A percentile compares a stretch with the other conserved stretches of the same genome.
These are phyloP conservation scores for Cephalotrichum gorgonifer DNA, from an alignment of 2,329 filamentous ascomycete genomes.

Conservation along the genomic window DNA sequence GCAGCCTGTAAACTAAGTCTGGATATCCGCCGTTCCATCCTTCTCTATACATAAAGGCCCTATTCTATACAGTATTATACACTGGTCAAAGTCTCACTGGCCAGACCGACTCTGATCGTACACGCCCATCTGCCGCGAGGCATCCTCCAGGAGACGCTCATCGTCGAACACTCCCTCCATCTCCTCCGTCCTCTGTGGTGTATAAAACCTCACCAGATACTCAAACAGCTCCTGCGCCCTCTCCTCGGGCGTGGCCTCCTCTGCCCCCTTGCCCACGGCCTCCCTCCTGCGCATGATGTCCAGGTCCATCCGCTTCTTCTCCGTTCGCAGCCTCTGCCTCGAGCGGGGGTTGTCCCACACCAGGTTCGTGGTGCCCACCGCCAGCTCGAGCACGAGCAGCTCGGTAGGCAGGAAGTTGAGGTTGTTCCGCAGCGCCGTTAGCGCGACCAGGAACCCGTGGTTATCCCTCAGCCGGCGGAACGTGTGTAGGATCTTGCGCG, in stretches of 20 bases:
- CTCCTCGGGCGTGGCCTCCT: slow-evolving; percentile 23
- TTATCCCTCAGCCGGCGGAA: slow-evolving; percentile 35
- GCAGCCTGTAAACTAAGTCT: neutral
- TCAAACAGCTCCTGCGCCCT: slow-evolving; percentile 29
- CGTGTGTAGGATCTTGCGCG: slow-evolving; percentile 37
- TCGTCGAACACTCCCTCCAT: slow-evolving; percentile 9
- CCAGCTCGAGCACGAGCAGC: slow-evolving; percentile 34
- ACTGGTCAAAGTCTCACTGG: neutral
- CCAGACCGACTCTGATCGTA: slow-evolving; percentile 14
- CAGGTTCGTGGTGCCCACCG: slow-evolving; percentile 32
- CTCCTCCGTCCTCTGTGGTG: slow-evolving; percentile 17
- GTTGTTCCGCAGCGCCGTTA: slow-evolving; percentile 29
- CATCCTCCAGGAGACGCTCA: slow-evolving; percentile 18
- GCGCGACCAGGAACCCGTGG: slow-evolving; percentile 34
- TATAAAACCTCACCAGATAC: slow-evolving; percentile 28
- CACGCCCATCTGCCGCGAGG: slow-evolving; percentile 32
- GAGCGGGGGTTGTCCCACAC: slow-evolving; percentile 28
- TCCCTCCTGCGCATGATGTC: slow-evolving; percentile 18
- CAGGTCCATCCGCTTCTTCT: slow-evolving; percentile 31
- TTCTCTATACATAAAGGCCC: neutral
- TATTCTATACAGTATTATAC: neutral
- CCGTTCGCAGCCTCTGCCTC: slow-evolving; percentile 28
- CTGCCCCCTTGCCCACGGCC: slow-evolving; percentile 6
- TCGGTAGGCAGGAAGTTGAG: slow-evolving; percentile 35
- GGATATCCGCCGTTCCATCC: neutral